A percentile compares a stretch with the other conserved stretches of the same genome.
phyloP scores from a whole-genome alignment of 2,329 filamentous ascomycete species.

The Aaosphaeria arxii region DNA sequence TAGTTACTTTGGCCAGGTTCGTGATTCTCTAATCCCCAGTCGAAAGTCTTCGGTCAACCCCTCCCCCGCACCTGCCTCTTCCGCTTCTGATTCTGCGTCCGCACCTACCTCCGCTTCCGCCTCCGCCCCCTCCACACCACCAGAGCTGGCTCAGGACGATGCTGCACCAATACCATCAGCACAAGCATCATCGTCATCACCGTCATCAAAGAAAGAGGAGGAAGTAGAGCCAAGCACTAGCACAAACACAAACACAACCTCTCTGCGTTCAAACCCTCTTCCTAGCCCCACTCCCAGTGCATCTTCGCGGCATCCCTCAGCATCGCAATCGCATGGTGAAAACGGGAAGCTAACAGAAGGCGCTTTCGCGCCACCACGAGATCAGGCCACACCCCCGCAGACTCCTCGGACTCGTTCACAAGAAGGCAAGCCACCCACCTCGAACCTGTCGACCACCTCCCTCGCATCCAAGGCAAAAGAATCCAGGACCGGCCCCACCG shows the following conservation, averaged over 20 bases:
- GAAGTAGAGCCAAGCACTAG: constrained; percentile 3
- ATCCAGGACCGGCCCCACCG: constrained; percentile 52
- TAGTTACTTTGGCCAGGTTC: constrained; percentile 99
- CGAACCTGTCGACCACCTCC: constrained; percentile 52
- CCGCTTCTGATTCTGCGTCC: constrained; percentile 9
- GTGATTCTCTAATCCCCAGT: constrained; percentile 60
- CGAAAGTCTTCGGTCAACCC: constrained; percentile 39
- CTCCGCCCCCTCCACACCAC: constrained; percentile 4
- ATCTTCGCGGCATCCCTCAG: constrained; percentile 45
- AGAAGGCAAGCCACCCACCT: constrained; percentile 46
- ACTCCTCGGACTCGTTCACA: constrained; percentile 83
- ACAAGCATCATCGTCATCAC: not conserved
- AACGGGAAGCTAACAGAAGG: constrained; percentile 87
- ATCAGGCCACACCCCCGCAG: constrained; percentile 90
- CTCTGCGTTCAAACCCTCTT: constrained; percentile 53
- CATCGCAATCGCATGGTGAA: constrained; percentile 65
- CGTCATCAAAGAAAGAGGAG: constrained; percentile 2
- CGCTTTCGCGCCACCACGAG: constrained; percentile 54
- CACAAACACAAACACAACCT: not conserved
- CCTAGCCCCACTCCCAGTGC: constrained; percentile 48
- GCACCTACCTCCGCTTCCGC: constrained; percentile 11
- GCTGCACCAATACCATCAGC: not conserved
- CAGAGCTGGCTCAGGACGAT: constrained; percentile 2
- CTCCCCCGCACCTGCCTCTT: constrained; percentile 34
- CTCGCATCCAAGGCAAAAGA: constrained; percentile 38